A percentile compares a stretch with the other conserved stretches of the same genome.
phyloP scores from a whole-genome alignment of 306 rosid species.

The Leucaena leucocephala region DNA sequence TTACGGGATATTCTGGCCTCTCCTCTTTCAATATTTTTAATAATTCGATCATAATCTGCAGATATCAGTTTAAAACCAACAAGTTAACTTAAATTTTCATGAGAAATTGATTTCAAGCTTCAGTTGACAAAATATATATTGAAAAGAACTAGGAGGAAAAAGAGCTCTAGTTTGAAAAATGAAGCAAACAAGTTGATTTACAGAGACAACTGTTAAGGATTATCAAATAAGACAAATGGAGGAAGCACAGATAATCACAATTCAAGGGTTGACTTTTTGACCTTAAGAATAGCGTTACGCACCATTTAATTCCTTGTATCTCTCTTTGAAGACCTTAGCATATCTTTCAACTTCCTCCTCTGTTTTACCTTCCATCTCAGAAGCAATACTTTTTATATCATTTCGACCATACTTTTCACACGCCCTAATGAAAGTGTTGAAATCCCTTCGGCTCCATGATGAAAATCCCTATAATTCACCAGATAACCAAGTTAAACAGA shows the following conservation, averaged over 20 bases:
- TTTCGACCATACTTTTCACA: slow-evolving; percentile 97
- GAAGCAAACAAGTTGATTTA: slow-evolving; percentile 17
- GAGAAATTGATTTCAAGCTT: slow-evolving; percentile 20
- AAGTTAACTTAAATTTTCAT: slow-evolving; percentile 2
- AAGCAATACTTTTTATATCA: slow-evolving; percentile 80
- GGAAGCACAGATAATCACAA: background rate
- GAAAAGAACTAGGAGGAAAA: slow-evolving; percentile 9
- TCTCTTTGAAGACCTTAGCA: slow-evolving; percentile 79
- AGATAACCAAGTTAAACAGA: slow-evolving; percentile 43
- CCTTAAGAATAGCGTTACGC: slow-evolving; percentile 26
- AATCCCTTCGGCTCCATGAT: slow-evolving; percentile 96
- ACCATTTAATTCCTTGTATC: slow-evolving; percentile 97
- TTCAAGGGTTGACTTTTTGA: too few species aligned
- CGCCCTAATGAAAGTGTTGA: slow-evolving; percentile 93
- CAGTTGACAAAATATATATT: slow-evolving; percentile 12
- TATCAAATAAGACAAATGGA: background rate
- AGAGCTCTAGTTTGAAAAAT: background rate
- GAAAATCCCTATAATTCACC: slow-evolving; percentile 78
- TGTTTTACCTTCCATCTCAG: slow-evolving; percentile 96
- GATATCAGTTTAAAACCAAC: slow-evolving; percentile 8
- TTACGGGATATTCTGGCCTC: slow-evolving; percentile 96
- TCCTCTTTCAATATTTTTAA: slow-evolving; percentile 97
- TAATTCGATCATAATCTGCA: slow-evolving; percentile 92
- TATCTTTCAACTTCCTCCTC: slow-evolving; percentile 98
- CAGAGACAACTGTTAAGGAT: slow-evolving; percentile 3